Evolutionary conservation across 176 grass and related monocot species (phyloP).

Genomic region (Tillandsia fasciculata): DNA sequence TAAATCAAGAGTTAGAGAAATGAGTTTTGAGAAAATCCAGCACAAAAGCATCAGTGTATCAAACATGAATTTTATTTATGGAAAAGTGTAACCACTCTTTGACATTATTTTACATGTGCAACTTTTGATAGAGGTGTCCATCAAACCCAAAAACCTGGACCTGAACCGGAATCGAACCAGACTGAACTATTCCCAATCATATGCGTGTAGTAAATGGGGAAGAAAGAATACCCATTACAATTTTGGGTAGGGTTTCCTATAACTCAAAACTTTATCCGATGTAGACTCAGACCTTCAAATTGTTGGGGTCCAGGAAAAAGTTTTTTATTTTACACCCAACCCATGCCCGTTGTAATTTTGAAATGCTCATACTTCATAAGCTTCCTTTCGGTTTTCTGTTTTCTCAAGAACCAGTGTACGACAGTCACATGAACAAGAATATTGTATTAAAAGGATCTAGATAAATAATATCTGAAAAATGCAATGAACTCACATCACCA

Average conservation of each 20-base stretch:
- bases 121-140: too few species aligned
- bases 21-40: conserved; percentile 16
- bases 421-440: not conserved
- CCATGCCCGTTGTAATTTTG: too few species aligned
- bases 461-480: not conserved
- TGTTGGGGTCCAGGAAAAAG: too few species aligned
- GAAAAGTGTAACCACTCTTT: not conserved
- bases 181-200: too few species aligned
- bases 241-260: too few species aligned
- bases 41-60: conserved; percentile 1
- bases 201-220: too few species aligned
- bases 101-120: not conserved
- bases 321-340: too few species aligned
- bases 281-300: too few species aligned
- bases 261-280: too few species aligned
- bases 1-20: conserved; percentile 2
- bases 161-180: too few species aligned
- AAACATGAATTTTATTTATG: not conserved
- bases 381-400: not conserved
- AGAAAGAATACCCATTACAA: too few species aligned
- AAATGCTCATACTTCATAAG: too few species aligned
- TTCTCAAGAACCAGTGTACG: not conserved
- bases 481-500: not conserved
- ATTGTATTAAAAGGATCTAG: not conserved
- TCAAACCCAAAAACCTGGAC: not conserved